These are phyloP conservation scores for Dactylellina cionopaga DNA, from an alignment of 2,329 filamentous ascomycete species.

Conservation along the genomic window DNA sequence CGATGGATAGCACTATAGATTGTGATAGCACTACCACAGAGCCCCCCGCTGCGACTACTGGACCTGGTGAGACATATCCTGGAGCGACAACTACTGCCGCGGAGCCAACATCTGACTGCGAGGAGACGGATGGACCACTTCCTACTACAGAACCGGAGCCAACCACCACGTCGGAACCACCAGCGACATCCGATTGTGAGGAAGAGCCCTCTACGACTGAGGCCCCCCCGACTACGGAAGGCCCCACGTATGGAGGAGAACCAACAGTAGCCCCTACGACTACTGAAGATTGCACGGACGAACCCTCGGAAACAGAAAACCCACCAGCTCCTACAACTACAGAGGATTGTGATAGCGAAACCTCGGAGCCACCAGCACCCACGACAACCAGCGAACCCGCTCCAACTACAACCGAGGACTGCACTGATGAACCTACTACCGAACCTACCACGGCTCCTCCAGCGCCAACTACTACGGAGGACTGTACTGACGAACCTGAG, in stretches of 20 bases:
- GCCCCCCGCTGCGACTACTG: constrained; percentile 19
- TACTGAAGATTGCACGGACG: constrained; percentile 43
- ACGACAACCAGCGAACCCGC: constrained; percentile 10
- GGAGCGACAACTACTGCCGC: constrained; percentile 37
- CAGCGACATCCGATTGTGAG: constrained; percentile 31
- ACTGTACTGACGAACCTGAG: constrained; percentile 45
- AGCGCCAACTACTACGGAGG: constrained; percentile 25
- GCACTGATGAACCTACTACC: constrained; percentile 27
- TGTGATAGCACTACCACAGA: constrained; percentile 49
- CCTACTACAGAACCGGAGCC: constrained; percentile 23
- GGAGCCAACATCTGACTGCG: constrained; percentile 52
- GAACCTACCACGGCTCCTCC: constrained; percentile 22
- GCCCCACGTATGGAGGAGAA: constrained; percentile 5
- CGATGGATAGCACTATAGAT: constrained; percentile 43
- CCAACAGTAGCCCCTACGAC: constrained; percentile 10
- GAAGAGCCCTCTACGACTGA: constrained; percentile 27
- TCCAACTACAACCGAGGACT: constrained; percentile 27
- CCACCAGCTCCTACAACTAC: constrained; percentile 30
- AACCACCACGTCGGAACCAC: constrained; percentile 16
- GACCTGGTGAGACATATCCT: constrained; percentile 52
- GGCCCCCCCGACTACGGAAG: constrained; percentile 25
- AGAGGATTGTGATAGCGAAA: constrained; percentile 24
- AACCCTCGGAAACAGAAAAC: constrained; percentile 25
- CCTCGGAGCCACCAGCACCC: constrained; percentile 10
- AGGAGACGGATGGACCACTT: constrained; percentile 45